Evolutionary conservation across 164 flowering plant genomes (phyloP).

Genomic region (Magnolia changhungtana): DNA sequence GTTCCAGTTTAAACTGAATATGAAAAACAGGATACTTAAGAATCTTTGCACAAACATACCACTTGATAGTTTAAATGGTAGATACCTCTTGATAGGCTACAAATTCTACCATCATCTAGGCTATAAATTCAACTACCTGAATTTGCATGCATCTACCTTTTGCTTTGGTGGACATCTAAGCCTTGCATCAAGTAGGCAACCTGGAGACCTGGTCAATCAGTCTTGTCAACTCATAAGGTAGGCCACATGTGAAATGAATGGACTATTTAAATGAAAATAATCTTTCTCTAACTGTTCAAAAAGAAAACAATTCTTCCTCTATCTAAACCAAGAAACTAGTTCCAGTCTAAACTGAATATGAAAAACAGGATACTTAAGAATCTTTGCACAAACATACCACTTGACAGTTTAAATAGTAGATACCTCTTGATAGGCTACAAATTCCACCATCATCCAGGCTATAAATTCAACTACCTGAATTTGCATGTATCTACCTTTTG

Average conservation of each 20-base stretch:
- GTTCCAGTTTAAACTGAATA: not conserved
- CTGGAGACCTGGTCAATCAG: not conserved
- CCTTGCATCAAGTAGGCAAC: not conserved
- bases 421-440: too few species aligned
- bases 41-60: conserved; percentile 35
- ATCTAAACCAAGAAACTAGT: not conserved
- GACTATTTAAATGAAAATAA: not conserved
- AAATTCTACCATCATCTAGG: too few species aligned
- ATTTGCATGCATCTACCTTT: not conserved
- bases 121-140: too few species aligned
- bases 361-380: not conserved
- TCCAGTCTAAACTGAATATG: not conserved
- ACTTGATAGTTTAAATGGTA: conserved; percentile 42
- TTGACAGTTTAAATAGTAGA: conserved; percentile 36
- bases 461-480: too few species aligned
- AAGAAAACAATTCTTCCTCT: not conserved
- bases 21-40: not conserved
- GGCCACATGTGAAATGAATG: too few species aligned
- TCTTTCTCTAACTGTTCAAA: not conserved
- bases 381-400: conserved; percentile 42
- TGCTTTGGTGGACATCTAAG: too few species aligned
- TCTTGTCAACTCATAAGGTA: too few species aligned
- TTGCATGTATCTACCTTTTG: not conserved
- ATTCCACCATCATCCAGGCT: too few species aligned
- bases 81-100: too few species aligned